phyloP scores from a whole-genome alignment of 2,329 filamentous ascomycete genomes.

The Ambrosiella xylebori region DNA sequence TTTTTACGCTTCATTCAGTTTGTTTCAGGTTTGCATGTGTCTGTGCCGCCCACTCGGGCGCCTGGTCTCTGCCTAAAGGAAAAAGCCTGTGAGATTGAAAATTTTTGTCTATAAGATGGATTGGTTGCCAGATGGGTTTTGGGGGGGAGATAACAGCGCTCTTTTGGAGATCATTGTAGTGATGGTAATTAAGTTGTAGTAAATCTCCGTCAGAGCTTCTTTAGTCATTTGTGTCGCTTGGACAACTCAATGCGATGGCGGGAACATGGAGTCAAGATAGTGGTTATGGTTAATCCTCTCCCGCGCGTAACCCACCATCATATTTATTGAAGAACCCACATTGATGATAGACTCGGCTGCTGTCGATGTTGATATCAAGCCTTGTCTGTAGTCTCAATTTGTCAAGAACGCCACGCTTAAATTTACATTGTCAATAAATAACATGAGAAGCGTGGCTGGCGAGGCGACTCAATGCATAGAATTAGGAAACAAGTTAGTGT shows the following conservation, averaged over 20 bases:
- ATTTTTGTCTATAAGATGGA: neutral
- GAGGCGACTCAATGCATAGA: too few species aligned
- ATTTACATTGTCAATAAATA: too few species aligned
- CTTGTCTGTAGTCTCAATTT: too few species aligned
- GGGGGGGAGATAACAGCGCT: too few species aligned
- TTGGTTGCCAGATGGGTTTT: neutral
- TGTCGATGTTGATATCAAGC: too few species aligned
- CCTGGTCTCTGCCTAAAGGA: neutral
- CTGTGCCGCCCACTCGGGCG: conserved; percentile 9
- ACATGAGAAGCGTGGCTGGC: too few species aligned
- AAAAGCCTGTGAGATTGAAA: neutral
- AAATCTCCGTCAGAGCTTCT: too few species aligned
- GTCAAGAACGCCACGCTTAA: too few species aligned
- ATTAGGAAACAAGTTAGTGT: too few species aligned
- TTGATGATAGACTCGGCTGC: neutral
- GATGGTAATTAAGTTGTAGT: too few species aligned
- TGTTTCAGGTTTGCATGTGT: conserved; percentile 13
- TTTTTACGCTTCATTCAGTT: conserved; percentile 5
- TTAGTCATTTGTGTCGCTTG: too few species aligned
- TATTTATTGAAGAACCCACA: neutral
- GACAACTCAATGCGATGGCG: too few species aligned
- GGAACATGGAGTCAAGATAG: neutral
- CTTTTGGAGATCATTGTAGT: neutral
- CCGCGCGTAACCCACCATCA: neutral
- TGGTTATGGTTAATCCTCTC: neutral